Evolutionary conservation across 352 stramenopile genomes (phyloP).

Genomic region (Pythium biforme): DNA sequence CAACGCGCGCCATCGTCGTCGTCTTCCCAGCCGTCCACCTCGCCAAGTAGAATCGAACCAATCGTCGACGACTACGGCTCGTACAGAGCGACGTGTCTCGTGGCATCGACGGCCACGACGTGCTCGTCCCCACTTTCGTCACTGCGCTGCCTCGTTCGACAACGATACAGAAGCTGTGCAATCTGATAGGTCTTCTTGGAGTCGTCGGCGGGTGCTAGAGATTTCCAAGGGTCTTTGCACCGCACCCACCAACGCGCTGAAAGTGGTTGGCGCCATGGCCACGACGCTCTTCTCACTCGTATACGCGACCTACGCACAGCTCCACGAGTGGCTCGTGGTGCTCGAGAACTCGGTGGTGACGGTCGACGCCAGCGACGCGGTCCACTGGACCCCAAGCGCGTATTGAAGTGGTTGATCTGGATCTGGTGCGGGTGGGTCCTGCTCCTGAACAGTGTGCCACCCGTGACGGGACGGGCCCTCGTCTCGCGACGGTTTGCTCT

Average conservation of each 20-base stretch:
- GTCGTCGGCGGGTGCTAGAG: not conserved
- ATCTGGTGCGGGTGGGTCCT: conserved; percentile 14
- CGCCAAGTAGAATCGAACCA: not conserved
- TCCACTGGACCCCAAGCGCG: conserved; percentile 1
- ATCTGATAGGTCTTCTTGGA: not conserved
- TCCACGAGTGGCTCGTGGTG: conserved; percentile 12
- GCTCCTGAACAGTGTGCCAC: conserved; percentile 1
- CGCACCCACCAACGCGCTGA: too few species aligned
- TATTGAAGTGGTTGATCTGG: not conserved
- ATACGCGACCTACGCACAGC: conserved; percentile 1
- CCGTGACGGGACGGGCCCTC: not conserved
- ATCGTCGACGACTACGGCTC: not conserved
- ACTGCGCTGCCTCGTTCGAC: not conserved
- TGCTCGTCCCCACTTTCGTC: not conserved
- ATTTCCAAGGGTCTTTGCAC: not conserved
- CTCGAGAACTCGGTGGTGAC: conserved; percentile 7
- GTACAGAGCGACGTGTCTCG: not conserved
- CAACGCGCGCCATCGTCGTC: not conserved
- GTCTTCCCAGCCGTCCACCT: not conserved
- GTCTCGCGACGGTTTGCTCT: not conserved
- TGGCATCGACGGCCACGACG: not conserved
- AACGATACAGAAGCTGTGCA: not conserved
- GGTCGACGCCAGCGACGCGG: not conserved
- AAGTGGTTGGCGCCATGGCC: not conserved
- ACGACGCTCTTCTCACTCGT: not conserved